Evolutionary conservation across 768 basidiomycete genomes (phyloP), one percentile per base, ranked within the genome.

Genomic region (Hirschioporus abietinus): DNA sequence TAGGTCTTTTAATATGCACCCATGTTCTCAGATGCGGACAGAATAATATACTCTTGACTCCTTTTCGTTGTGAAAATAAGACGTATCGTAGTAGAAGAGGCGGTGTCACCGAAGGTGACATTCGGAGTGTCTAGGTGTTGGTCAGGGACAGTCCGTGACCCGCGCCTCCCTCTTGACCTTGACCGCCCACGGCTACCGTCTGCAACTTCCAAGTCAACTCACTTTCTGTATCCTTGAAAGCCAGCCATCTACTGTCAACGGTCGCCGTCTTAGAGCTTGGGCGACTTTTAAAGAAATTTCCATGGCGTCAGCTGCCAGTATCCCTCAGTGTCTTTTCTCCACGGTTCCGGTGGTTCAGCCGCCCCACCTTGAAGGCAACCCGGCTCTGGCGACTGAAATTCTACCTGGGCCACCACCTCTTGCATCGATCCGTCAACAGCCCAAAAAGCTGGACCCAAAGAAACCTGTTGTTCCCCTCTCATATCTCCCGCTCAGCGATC

Each of bases 351-450:
- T 89, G 70, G 79, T 85, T 73, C 92, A 92, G 75, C 92, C 91
- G 72, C 79, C 88, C 72, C 90, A 93, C 78, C 86, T 92, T 66
- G 92, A 92, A 76, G 88, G 91, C 71, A 91, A 95, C 82, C 79
- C 89, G 66, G 82, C 85, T 70, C 84, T 93, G 72, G 92, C 93
- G 69, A 95, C 93, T 68, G 93, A 94, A 84, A 90, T 95, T 80
- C 84, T 95, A 72, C 93, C 93, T 74, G 92, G 92, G 26, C 93
- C 93, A 67, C 93, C 93, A 64, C 86, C 92, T 70, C 77, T 92
- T 69, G 80, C 83, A 70, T 86, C 89, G 72, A 79, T 87, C 67
- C 89, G 88, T 78, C 90, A 91, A 78, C 79, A 84, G 72, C 67
- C 84, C 65, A 82, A 87, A 74, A 91, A 89, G 80, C 88, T 90